Base-by-base conservation (phyloP, 1,284 basidiomycete species). In the Leccinum pallidistipes region DNA sequence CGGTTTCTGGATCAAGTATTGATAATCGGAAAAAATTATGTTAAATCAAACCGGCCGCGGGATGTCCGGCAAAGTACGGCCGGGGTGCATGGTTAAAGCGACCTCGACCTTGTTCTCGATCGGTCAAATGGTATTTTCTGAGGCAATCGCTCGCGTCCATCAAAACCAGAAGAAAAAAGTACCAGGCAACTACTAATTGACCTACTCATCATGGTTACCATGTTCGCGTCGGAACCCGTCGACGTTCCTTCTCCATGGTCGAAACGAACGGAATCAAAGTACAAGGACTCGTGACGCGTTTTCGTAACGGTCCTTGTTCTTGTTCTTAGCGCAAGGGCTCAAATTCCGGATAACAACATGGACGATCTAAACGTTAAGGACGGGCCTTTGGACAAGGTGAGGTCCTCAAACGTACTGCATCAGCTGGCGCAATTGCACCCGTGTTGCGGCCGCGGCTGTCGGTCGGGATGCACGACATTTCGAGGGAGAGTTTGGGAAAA, bases 241-340 rank as follows among this genome's bases (percentile, higher is more conserved):
- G 9, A 62, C 68, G 62, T 69, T 65, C n/a, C 29, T 18, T 10
- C 27, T 43, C 40, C 40, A 43, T 34, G 34, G 34, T 34, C 34
- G 12, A 34, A 34, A 34, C 34, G 34, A 34, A 34, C 11, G 2
- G 47, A 62, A 54, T 14, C 43, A 45, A 45, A 43, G 9, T 62
- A 69, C 65, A 69, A 66, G 45, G 21, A 61, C 53, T 21, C 36
- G 43, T 24, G 38, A 64, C n/a, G 38, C 45, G 21, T 16, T 45
- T 34, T 45, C 32, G 38, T 51, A 27, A 56, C 47, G 10, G 47
- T 27, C 47, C 47, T 50, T 45, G n/a, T 12, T 16, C 36, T 36
- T 24, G 43, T 45, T 21, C 18, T 45, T 45, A 21, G 43, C 43
- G 11, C 43, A 45, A 45, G 40, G 21, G 21, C 32, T 36, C 34